Base-by-base conservation (phyloP, 2,329 filamentous ascomycete species). In the Akanthomyces muscarius region DNA sequence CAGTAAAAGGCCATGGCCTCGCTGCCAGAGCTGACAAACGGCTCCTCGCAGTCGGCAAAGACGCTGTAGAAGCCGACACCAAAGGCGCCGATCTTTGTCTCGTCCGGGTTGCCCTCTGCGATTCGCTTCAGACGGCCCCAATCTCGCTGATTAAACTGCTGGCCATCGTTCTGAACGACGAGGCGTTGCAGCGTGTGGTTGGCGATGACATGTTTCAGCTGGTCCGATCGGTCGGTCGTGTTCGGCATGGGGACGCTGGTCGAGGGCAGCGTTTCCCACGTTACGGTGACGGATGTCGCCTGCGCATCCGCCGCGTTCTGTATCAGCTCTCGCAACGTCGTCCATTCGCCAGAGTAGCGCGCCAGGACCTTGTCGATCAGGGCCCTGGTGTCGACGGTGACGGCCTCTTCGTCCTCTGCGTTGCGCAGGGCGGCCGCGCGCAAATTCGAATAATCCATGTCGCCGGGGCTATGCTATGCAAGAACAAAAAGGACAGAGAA, bases 1-100 rank as follows among this genome's bases (percentile, higher is more conserved):
- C 95, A 99, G 79, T 97, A 99, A 72, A 99, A 99, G 0, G 94
- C 94, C 91, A 99, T 97, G 44, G 92, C 93, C 76, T 96, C 89
- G 66, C 84, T 86, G 0, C 95, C 95, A 0, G 94, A 98, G 68
- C 92, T 95, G 67, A 99, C 90, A 72, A 99, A 98, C 0, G 95
- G 95, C 69, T 97, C 92, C 76, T 99, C 96, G 73, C 94, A 99
- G 74, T 99, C 95, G 65, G 95, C 91, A 74, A 99, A 99, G 45
- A 98, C 94, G 74, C 91, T 96, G 81, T 99, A 99, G 78, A 99
- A 99, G 2, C 95, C 95, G 38, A 99, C 95, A 68, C 95, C 95
- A 74, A 99, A 99, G 4, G 95, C 96, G 61, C 95, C 95, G 70
- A 99, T 99, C 80, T 99, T 99, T 53, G 93, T 98, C 78, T 99